phyloP scores from a whole-genome alignment of 2,329 filamentous ascomycete species.

The Alternaria rosae region DNA sequence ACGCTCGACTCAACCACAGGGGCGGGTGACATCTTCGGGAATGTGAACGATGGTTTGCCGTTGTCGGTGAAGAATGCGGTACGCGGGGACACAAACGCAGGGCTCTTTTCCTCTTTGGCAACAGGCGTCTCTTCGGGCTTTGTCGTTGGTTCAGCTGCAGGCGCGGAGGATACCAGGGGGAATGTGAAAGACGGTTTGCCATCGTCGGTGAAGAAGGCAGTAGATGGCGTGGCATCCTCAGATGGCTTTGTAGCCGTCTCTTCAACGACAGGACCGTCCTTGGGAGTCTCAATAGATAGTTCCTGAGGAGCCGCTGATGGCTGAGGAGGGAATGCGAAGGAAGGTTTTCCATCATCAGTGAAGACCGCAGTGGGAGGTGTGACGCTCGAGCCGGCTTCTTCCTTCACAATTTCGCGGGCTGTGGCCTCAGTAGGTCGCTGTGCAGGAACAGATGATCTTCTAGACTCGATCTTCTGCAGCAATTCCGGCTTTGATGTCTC shows the following conservation, averaged over 20 bases:
- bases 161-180: neutral
- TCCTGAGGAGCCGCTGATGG: neutral
- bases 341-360: conserved; percentile 11
- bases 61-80: conserved; percentile 17
- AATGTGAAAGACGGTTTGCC: conserved; percentile 11
- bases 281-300: neutral
- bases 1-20: neutral
- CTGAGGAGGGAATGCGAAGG: conserved; percentile 2
- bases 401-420: neutral
- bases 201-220: conserved; percentile 8
- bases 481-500: conserved; percentile 6
- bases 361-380: conserved; percentile 5
- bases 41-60: conserved; percentile 14
- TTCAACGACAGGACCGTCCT: neutral
- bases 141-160: neutral
- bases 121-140: neutral
- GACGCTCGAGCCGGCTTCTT: neutral
- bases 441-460: neutral
- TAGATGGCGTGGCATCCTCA: conserved; percentile 1
- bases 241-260: neutral
- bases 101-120: neutral
- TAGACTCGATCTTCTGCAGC: conserved; percentile 6
- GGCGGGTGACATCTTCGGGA: neutral
- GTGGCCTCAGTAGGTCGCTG: neutral
- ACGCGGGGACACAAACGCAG: conserved; percentile 9